Evolutionary conservation across 345 rosid species (phyloP), one percentile per base, ranked within the genome.

Genomic region (Moricandia moricandioides): DNA sequence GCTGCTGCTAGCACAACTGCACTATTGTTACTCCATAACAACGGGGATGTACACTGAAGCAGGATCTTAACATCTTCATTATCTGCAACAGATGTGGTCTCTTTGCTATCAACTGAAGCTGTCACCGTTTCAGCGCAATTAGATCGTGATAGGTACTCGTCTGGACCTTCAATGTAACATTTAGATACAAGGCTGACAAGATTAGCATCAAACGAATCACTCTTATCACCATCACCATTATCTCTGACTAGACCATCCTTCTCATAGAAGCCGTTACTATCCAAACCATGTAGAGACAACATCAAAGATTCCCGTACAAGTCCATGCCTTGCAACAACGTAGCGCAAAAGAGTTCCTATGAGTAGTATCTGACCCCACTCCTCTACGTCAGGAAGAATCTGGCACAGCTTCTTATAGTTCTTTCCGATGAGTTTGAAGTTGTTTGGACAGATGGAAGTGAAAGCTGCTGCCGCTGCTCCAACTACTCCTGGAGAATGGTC

Each of bases 331-430:
- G 97, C 97, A 68, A 89, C 84, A 37, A 83, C 87, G 71, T 88
- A 92, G 54, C 86, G 92, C 75, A 90, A 76, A 71, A 95, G 97
- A 70, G 88, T 90, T 65, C 86, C 86, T 60, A 85, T 95, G 66
- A 92, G 85, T 79, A 83, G 73, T 81, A 92, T 92, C 82, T 90
- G 97, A 70, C 99, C 99, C 99, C 99, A 95, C 72, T 92, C 99
- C 84, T 95, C 99, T 60, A 92, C 96, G 61, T 95, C 97, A 34
- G 97, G 99, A 77, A 95, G 97, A 79, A 90, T 84, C 82, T 92
- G 89, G 70, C 99, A 92, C 65, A 95, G 55, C 81, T 85, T 90
- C 81, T 81, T 85, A 76, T 88, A 95, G 67, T 80, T 89, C 81
- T 77, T 88, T 27, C 84, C 84, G n/a, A 95, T 87, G 71, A 92